Evolutionary conservation across 208 protist genomes (phyloP), one percentile per base, ranked within the genome.

Genomic region (Trypanosoma grayi): DNA sequence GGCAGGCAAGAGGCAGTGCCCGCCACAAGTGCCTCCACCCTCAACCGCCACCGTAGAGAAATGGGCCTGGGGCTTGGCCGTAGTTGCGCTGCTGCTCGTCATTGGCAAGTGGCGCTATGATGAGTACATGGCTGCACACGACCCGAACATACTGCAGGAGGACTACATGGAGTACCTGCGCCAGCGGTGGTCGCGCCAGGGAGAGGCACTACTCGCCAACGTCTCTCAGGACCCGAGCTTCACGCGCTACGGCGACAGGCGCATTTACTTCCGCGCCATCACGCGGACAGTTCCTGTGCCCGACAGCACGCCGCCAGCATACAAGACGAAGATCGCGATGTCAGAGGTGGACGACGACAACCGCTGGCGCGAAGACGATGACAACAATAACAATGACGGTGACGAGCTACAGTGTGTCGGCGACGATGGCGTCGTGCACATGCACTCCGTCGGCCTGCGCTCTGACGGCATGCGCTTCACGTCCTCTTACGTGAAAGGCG

Each of bases 261-360:
- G 62, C 39, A 72, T 80, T 31, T 75, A 70, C 47, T 80, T 80
- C 37, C 67, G 74, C 14, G 64, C 55, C 1, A 62, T 75, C 0
- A 65, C 37, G 7, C 74, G 69, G 8, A 75, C 48, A 11, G 22
- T 80, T 10, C 70, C 51, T 27, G n/a, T 70, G 1, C 13, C 51
- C 4, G 44, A 40, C 8, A 31, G 53, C 9, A 53, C 34, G n/a
- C 46, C 60, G n/a, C 30, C 30, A 8, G 20, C n/a, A 0, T 60
- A 67, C 27, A 16, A 36, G 31, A 45, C 16, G 13, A 67, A 67
- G 40, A 44, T 67, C 28, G 48, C 25, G n/a, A 22, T 67, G n/a
- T 28, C 52, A 1, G 41, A 65, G 34, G 58, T 70, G 11, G 39
- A 59, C 20, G 22, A 48, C 11, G 56, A 73, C 14, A 66, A 57